Percentiles rank a stretch among this genome's conserved stretches.
Conservation (phyloP, 179 eudicot species). For the Heliamphora pulchella region DNA sequence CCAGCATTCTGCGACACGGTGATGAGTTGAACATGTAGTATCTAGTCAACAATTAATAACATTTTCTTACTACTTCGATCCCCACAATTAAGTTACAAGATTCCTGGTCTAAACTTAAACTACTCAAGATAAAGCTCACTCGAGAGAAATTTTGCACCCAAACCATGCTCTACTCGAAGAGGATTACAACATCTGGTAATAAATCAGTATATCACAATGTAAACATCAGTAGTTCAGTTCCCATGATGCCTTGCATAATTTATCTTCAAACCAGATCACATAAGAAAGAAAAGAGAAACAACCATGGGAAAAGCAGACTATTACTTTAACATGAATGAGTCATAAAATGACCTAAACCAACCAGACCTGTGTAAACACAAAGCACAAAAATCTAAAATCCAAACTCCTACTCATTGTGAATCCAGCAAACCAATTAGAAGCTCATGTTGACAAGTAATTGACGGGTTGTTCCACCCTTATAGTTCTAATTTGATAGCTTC, state of each 20-base stretch:
- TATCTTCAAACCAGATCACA: too few species aligned
- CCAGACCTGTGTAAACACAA: background rate
- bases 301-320: too few species aligned
- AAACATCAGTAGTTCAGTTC: background rate
- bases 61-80: too few species aligned
- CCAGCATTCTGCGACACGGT: too few species aligned
- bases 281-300: too few species aligned
- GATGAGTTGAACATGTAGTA: too few species aligned
- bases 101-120: too few species aligned
- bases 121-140: too few species aligned
- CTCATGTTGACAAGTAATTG: background rate
- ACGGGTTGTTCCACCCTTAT: background rate
- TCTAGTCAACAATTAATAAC: too few species aligned
- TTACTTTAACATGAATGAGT: too few species aligned
- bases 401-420: background rate
- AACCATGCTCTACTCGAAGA: background rate
- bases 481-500: background rate
- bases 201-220: background rate
- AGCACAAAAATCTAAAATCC: background rate
- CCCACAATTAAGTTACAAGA: too few species aligned
- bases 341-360: too few species aligned
- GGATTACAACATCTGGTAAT: background rate
- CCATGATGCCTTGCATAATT: background rate
- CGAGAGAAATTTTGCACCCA: background rate
- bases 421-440: background rate